Base-by-base conservation (phyloP, 169 alveolate genomes). In the Plasmodium billcollinsi region DNA sequence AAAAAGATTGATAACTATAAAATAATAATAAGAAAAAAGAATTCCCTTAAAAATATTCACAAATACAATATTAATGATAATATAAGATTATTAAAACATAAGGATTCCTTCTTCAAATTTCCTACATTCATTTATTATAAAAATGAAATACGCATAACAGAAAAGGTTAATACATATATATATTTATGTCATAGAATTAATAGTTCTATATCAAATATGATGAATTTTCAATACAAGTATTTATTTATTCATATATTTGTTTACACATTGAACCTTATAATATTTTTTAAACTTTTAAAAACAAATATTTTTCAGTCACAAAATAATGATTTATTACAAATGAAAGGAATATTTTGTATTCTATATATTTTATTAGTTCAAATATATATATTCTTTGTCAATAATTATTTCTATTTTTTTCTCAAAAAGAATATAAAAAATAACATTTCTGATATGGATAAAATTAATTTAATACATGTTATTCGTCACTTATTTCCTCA, bases 401-500 rank as follows among this genome's bases (percentile, higher is more conserved):
- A 78, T 70, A 78, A 78, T 45, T 54, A 50, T 18, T 39, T 65
- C 52, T 78, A 65, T 29, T 66, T 78, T 78, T 20, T 78, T 52
- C 15, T 78, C 2, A 78, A 65, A 66, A 24, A 33, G 21, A 7
- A 66, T 7, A 65, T 78, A 24, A 21, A 20, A 78, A 67, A 78
- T 52, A 58, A 39, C 14, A 29, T 78, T 50, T 63, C 50, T 33
- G 15, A 56, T 43, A 45, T 78, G 33, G 89, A 78, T 47, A 78
- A 58, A 58, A 70, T 59, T 26, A 78, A 78, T 66, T 78, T 78
- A 78, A 67, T 78, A 65, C 12, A 78, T 66, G 15, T 65, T 67
- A 26, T 78, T 39, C 54, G 61, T 58, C 50, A 65, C 29, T 15
- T 63, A 65, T 78, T 78, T 65, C 89, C 89, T 2, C 75, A 65